These are phyloP conservation scores for Boletus smithii DNA, from an alignment of 1,284 basidiomycete genomes.

Conservation along the genomic window DNA sequence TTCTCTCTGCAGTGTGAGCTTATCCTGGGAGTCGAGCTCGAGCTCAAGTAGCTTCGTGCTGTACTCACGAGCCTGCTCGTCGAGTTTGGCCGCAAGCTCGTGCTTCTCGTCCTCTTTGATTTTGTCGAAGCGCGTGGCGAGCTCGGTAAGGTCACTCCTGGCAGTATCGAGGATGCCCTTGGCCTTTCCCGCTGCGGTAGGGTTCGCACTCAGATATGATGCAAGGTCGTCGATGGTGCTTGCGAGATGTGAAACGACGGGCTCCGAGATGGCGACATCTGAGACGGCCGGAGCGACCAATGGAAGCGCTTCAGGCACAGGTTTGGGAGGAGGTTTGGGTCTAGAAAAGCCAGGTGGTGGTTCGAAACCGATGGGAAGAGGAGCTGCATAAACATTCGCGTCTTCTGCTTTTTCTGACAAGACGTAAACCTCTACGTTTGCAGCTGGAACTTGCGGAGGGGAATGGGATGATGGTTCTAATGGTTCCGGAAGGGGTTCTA, in stretches of 20 bases:
- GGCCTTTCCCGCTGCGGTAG: constrained; percentile 64
- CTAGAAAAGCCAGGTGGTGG: constrained; percentile 82
- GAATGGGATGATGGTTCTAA: neutral
- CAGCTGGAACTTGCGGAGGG: constrained; percentile 8
- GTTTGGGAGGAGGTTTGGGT: constrained; percentile 46
- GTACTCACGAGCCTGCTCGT: constrained; percentile 84
- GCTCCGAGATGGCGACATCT: constrained; percentile 72
- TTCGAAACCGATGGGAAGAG: constrained; percentile 88
- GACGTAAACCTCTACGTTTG: constrained; percentile 26
- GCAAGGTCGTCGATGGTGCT: constrained; percentile 92
- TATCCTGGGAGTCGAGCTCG: constrained; percentile 82
- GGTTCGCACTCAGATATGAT: constrained; percentile 74
- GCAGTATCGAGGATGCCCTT: constrained; percentile 72
- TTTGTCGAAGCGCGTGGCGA: constrained; percentile 76
- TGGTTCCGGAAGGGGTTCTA: constrained; percentile 17
- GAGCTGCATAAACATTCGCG: constrained; percentile 57
- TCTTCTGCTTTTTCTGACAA: constrained; percentile 37
- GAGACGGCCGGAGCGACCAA: constrained; percentile 80
- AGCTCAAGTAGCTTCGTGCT: constrained; percentile 78
- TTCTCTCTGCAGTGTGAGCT: constrained; percentile 82
- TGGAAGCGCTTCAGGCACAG: constrained; percentile 50
- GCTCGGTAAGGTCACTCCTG: constrained; percentile 78
- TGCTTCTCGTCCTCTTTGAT: constrained; percentile 80
- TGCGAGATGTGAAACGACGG: constrained; percentile 89
- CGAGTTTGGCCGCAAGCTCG: constrained; percentile 75